Base-by-base conservation (phyloP, 192 early-diverging fungal genomes). In the Entomortierella chlamydospora region DNA sequence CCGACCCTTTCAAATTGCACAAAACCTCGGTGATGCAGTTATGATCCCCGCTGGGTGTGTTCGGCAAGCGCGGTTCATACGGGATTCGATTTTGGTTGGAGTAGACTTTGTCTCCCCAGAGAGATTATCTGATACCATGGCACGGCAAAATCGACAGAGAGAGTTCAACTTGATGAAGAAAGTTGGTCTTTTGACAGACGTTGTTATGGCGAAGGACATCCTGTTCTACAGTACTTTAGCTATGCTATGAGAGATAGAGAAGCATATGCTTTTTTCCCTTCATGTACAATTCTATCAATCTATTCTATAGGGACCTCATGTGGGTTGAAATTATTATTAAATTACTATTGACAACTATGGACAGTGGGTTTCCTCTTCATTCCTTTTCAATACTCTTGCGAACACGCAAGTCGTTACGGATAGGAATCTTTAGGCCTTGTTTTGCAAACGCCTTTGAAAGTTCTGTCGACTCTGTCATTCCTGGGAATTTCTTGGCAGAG, bases 381-480 rank as follows among this genome's bases (percentile, higher is more conserved):
- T 64, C 51, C 34, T 54, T 64, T 11, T 64, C 62, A 10, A 50
- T 31, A 51, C 51, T 55, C 68, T 81, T 84, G 3, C 82, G 73
- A 11, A 67, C 61, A 2, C 83, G 72, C 2, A 84, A 72, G 82
- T 91, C 77, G 77, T 93, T 94, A n/a, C 93, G 86, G 72, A 94
- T 92, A 13, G 91, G 91, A 61, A 94, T 93, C 69, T 94, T 94
- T 49, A 94, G 84, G 0, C 93, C 93, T 59, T 94, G 93, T 49
- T 85, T 87, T 7, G 93, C 93, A 82, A 94, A 87, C 15, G 89
- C 82, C 70, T 90, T 90, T 7, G 93, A 93, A 25, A 94, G 55
- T 18, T 88, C 82, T 15, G 91, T 93, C 11, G 93, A 94, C 85
- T 94, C 93, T 90, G 90, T 94, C 93, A 94, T 94, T 55, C 93